Percentiles rank a stretch among this genome's conserved stretches.
These are phyloP conservation scores for Ambrosia trifida DNA, from an alignment of 129 eudicot genomes.

Conservation along the genomic window DNA sequence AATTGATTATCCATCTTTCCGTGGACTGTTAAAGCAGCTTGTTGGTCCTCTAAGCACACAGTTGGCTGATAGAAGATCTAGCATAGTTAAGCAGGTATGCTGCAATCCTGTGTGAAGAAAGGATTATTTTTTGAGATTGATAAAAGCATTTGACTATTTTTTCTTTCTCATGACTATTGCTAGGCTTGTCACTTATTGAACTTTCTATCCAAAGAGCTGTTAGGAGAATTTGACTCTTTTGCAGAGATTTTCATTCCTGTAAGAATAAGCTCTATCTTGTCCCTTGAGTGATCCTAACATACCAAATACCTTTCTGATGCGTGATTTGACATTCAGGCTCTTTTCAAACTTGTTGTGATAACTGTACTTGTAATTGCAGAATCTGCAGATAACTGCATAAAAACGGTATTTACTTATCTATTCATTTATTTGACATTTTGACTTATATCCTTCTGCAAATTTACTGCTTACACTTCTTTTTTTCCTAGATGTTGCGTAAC, in stretches of 20 bases:
- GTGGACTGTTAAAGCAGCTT: constrained; percentile 92
- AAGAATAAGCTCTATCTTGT: constrained; percentile 28
- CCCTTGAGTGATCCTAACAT: constrained; percentile 10
- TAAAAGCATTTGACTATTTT: neutral
- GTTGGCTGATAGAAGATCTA: constrained; percentile 91
- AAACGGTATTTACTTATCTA: constrained; percentile 56
- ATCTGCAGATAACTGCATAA: constrained; percentile 97
- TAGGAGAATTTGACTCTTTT: constrained; percentile 92
- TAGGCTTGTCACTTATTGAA: constrained; percentile 87
- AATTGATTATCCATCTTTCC: constrained; percentile 81
- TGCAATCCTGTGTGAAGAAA: constrained; percentile 14
- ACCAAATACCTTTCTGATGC: constrained; percentile 40
- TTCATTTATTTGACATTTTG: neutral
- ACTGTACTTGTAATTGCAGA: constrained; percentile 98
- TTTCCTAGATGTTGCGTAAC: constrained; percentile 84
- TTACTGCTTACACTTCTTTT: constrained; percentile 19
- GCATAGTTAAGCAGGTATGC: constrained; percentile 91
- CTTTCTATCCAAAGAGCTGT: constrained; percentile 89
- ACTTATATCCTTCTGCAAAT: neutral
- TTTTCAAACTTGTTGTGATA: constrained; percentile 98
- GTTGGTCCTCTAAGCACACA: constrained; percentile 88
- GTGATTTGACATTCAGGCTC: constrained; percentile 63
- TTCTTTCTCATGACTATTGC: constrained; percentile 15
- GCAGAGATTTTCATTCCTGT: constrained; percentile 97
- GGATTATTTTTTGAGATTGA: constrained; percentile 11